phyloP scores from a whole-genome alignment of 2,329 filamentous ascomycete genomes.

The Colletotrichum simmondsii region DNA sequence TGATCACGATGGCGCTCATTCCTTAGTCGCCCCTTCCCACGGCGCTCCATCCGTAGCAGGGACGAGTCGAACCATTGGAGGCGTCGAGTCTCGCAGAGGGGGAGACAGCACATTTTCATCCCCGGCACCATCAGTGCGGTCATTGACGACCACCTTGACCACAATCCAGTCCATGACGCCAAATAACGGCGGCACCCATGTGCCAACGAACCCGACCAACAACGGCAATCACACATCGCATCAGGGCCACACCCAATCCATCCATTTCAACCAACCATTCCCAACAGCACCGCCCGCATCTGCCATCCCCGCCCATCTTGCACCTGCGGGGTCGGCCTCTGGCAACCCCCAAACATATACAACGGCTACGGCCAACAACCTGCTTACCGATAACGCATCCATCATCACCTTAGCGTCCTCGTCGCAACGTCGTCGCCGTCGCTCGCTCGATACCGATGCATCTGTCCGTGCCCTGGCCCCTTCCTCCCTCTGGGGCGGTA shows the following conservation, averaged over 20 bases:
- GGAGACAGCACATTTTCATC: constrained; percentile 84
- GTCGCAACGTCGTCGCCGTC: constrained; percentile 79
- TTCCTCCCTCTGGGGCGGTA: constrained; percentile 84
- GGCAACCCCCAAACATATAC: constrained; percentile 77
- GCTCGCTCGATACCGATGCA: constrained; percentile 87
- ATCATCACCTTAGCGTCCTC: constrained; percentile 87
- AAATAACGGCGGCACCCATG: constrained; percentile 48
- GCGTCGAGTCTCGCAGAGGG: constrained; percentile 75
- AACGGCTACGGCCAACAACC: constrained; percentile 83
- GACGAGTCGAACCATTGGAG: constrained; percentile 77
- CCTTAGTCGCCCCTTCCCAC: constrained; percentile 81
- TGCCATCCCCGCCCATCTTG: constrained; percentile 78
- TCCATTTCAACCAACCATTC: constrained; percentile 75
- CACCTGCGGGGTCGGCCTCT: constrained; percentile 55
- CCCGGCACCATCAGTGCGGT: constrained; percentile 82
- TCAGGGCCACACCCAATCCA: constrained; percentile 52
- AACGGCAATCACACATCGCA: constrained; percentile 52
- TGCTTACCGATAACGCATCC: constrained; percentile 86
- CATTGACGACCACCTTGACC: constrained; percentile 84
- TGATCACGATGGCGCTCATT: constrained; percentile 80
- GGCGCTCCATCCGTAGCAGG: constrained; percentile 74
- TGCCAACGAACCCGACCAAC: constrained; percentile 41
- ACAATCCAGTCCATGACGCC: constrained; percentile 78
- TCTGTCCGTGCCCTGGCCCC: constrained; percentile 87
- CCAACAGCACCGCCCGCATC: constrained; percentile 73